A percentile compares a stretch with the other conserved stretches of the same genome.
Conservation (phyloP, 108 stramenopile species). For the Cylindrotheca fusiformis region DNA sequence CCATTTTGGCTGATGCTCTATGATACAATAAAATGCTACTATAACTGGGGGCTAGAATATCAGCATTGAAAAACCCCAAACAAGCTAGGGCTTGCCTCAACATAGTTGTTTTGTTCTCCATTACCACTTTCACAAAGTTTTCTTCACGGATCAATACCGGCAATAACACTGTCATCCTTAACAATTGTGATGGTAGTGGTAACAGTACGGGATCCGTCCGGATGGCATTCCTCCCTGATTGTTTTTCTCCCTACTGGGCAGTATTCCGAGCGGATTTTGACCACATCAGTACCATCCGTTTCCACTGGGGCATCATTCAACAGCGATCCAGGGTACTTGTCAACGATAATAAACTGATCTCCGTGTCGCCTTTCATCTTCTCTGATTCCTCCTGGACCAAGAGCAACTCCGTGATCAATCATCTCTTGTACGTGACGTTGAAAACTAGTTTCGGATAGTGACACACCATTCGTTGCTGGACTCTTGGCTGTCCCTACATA, state of each 20-base stretch:
- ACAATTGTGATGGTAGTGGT: constrained; percentile 9
- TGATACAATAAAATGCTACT: too few relatives aligned
- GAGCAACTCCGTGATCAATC: constrained; percentile 9
- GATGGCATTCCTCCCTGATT: constrained; percentile 10
- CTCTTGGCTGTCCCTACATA: neutral
- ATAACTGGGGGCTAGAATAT: too few relatives aligned
- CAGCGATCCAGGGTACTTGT: constrained; percentile 25
- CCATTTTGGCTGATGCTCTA: too few relatives aligned
- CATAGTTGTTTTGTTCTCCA: neutral
- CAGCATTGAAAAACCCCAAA: too few relatives aligned
- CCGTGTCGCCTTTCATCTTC: constrained; percentile 10
- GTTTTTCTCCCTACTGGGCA: constrained; percentile 26
- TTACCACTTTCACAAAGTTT: neutral
- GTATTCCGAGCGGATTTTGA: constrained; percentile 30
- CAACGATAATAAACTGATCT: constrained; percentile 23
- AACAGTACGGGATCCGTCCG: constrained; percentile 27
- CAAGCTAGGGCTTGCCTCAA: too few relatives aligned
- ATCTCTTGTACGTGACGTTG: neutral
- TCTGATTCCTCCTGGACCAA: constrained; percentile 20
- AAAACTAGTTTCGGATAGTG: neutral
- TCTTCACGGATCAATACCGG: neutral
- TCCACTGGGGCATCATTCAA: neutral
- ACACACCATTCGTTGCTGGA: neutral
- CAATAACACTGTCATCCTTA: constrained; percentile 2
- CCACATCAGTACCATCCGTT: constrained; percentile 12